Percentiles rank a stretch among this genome's conserved stretches.
Conservation (phyloP, 257 asterid genomes). For the Nicotiana paniculata region DNA sequence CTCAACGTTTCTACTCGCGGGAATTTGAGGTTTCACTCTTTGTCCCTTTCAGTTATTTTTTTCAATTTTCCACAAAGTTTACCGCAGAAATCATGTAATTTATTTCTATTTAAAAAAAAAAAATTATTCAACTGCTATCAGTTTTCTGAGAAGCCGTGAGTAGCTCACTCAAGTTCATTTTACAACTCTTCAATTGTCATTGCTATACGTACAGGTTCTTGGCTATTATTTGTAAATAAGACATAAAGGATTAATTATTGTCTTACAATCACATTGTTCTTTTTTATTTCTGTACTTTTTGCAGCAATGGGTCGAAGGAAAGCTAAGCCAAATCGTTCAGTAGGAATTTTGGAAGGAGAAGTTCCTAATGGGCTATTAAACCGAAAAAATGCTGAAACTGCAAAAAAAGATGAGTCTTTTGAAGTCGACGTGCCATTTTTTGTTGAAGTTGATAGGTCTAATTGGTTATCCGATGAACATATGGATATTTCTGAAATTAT, state of each 20-base stretch:
- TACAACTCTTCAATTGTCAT: not conserved
- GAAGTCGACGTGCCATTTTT: constrained; percentile 40
- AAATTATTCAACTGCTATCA: not conserved
- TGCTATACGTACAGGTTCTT: not conserved
- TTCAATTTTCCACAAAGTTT: not conserved
- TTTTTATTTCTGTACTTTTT: not conserved
- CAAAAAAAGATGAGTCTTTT: constrained; percentile 15
- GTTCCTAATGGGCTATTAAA: constrained; percentile 24
- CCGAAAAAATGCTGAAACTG: constrained; percentile 9
- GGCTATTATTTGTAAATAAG: not conserved
- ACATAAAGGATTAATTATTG: not conserved
- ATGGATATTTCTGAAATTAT: constrained; percentile 70
- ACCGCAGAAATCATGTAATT: not conserved
- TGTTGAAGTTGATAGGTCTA: constrained; percentile 52
- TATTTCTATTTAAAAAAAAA: not conserved
- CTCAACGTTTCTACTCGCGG: not conserved
- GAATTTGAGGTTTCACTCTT: not conserved
- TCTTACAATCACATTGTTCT: not conserved
- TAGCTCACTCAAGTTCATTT: not conserved
- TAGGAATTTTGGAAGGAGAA: constrained; percentile 32
- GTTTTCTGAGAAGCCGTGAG: not conserved
- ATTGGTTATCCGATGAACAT: constrained; percentile 59
- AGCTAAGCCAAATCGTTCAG: constrained; percentile 64
- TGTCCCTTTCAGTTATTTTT: not conserved
- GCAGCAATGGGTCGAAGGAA: constrained; percentile 78